Conservation (phyloP, 2,329 filamentous ascomycete genomes). For the Aspergillus alliaceus region DNA sequence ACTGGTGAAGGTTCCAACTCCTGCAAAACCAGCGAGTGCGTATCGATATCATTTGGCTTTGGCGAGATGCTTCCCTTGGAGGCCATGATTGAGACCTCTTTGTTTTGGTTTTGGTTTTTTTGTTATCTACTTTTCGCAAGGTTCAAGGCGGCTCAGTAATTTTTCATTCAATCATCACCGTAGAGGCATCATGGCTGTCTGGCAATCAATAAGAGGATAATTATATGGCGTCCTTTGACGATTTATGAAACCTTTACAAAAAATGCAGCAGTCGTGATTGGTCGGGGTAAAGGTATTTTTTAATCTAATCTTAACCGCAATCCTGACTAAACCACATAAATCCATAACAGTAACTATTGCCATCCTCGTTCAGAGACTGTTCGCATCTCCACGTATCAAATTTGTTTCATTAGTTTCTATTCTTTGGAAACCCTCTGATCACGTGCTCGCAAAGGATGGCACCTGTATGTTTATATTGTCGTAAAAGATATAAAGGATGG, state of each 20-base stretch:
- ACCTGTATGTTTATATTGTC: slow-evolving; percentile 29
- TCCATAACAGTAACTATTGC: no score
- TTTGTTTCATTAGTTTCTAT: no score
- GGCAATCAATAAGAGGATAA: no score
- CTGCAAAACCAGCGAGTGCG: slow-evolving; percentile 62
- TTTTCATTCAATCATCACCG: background rate
- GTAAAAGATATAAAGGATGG: no score
- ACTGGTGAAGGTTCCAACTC: slow-evolving; percentile 84
- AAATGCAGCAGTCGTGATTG: background rate
- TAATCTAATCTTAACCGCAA: no score
- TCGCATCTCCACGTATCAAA: no score
- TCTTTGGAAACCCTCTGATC: no score
- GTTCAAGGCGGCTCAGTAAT: background rate
- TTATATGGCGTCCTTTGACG: no score
- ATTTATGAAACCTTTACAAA: no score
- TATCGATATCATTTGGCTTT: slow-evolving; percentile 31
- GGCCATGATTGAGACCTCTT: slow-evolving; percentile 11
- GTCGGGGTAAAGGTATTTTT: background rate
- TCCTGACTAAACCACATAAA: no score
- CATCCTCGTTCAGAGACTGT: no score
- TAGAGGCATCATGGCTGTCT: background rate
- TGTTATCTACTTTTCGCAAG: background rate
- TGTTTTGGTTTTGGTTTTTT: background rate
- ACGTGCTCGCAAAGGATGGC: slow-evolving; percentile 30
- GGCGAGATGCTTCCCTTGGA: slow-evolving; percentile 11